Base-by-base conservation (phyloP, 2,329 filamentous ascomycete genomes). In the Diaporthe ampelina region DNA sequence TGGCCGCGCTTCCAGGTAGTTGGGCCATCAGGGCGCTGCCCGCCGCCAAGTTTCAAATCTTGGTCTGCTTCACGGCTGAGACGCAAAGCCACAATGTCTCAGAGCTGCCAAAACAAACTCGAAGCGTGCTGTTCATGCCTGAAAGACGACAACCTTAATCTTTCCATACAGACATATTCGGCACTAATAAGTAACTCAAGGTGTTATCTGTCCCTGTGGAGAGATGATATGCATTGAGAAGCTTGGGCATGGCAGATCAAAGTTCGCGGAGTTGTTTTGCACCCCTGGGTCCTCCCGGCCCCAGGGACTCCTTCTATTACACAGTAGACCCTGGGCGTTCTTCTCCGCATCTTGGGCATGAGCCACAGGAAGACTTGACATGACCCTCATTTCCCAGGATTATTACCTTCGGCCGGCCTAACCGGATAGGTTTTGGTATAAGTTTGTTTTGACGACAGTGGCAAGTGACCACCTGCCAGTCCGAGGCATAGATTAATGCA, bases 31-130 rank as follows among this genome's bases (percentile, higher is more conserved):
- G 40, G 63, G 63, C 63, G 45, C 45, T 19, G 48, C n/a, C 24
- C 32, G 48, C 48, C 45, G 63, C 63, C 48, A 17, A 13, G 63
- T 68, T 68, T 68, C 63, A 68, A 50, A 54, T 19, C 7, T 35
- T 26, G 29, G 48, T 40, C 45, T 68, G 63, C 48, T 68, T 54
- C 63, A 68, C 10, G 63, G 35, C 63, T 68, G 63, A 68, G 63
- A 68, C 63, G 63, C 63, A 68, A 54, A 68, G 63, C 63, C 63
- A 68, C 63, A 54, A 37, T 67, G 45, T 50, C 45, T 67, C 45
- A 52, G 52, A 40, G 63, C 63, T 26, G 45, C 32, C 45, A 35
- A 17, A 50, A 24, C 35, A 68, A n/a, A 37, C 45, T 45, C 19
- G 40, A 21, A n/a, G 45, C 21, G 15, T 19, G 35, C 11, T 15